Conservation (phyloP, 2,329 filamentous ascomycete species). For the Ceratocystiopsis brevicomis region DNA sequence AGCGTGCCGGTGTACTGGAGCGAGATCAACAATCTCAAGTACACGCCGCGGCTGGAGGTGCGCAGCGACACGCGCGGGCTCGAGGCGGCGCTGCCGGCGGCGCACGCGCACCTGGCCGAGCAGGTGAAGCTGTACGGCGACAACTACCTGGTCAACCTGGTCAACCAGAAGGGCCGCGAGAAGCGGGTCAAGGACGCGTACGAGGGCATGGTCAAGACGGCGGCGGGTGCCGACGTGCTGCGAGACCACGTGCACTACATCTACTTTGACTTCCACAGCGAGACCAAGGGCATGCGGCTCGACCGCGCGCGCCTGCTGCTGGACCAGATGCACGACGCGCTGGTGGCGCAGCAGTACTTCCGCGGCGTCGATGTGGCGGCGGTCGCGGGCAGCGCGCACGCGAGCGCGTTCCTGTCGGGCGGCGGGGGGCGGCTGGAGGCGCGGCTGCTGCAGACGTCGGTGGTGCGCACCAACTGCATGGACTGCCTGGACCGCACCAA, state of each 20-base stretch:
- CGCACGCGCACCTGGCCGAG: conserved; percentile 76
- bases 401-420: conserved; percentile 11
- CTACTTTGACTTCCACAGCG: conserved; percentile 96
- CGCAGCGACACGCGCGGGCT: conserved; percentile 70
- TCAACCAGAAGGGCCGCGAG: conserved; percentile 91
- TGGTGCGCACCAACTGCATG: conserved; percentile 98
- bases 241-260: conserved; percentile 84
- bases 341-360: conserved; percentile 77
- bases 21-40: conserved; percentile 82
- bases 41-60: conserved; percentile 78
- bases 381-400: conserved; percentile 34
- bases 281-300: conserved; percentile 90
- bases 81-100: conserved; percentile 60
- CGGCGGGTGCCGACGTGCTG: conserved; percentile 50
- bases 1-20: conserved; percentile 94
- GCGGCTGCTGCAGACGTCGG: conserved; percentile 63
- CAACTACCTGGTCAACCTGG: conserved; percentile 91
- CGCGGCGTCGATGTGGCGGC: conserved; percentile 73
- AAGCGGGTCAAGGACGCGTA: conserved; percentile 80
- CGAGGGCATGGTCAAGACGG: conserved; percentile 65
- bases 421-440: conserved; percentile 56
- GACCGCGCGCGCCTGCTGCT: conserved; percentile 76
- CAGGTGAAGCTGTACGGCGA: conserved; percentile 89
- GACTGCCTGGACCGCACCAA: conserved; percentile 96
- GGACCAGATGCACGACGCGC: conserved; percentile 57